Evolutionary conservation across 768 basidiomycete genomes (phyloP).

Genomic region (Cantharellus anzutake): DNA sequence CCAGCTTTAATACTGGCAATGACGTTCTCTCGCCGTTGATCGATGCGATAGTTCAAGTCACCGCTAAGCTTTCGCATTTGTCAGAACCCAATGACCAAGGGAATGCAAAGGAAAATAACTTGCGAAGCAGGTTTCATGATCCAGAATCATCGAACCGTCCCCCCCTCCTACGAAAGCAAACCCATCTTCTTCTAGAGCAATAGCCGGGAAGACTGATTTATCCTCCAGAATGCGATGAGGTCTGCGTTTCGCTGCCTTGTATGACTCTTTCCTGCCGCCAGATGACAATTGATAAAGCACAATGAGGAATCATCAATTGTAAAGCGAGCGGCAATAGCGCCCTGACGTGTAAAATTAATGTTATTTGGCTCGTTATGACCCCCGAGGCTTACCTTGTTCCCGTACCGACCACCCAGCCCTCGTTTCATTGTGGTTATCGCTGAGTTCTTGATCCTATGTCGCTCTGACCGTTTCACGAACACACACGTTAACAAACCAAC

Average conservation of each 20-base stretch:
- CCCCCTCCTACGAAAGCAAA: constrained; percentile 74
- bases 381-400: constrained; percentile 59
- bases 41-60: constrained; percentile 95
- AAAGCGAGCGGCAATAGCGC: constrained; percentile 77
- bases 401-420: constrained; percentile 83
- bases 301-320: constrained; percentile 82
- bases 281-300: constrained; percentile 92
- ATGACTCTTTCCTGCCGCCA: constrained; percentile 85
- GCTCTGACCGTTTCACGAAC: constrained; percentile 58
- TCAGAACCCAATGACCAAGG: constrained; percentile 1
- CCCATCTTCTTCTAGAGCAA: constrained; percentile 26
- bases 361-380: not conserved
- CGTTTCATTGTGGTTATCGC: constrained; percentile 74
- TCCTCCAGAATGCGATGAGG: constrained; percentile 73
- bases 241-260: constrained; percentile 73
- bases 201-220: constrained; percentile 39
- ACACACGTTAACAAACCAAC: constrained; percentile 67
- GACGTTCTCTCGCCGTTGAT: constrained; percentile 73
- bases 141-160: constrained; percentile 79
- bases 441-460: constrained; percentile 37
- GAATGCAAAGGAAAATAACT: constrained; percentile 15
- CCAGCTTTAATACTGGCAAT: constrained; percentile 46
- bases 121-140: constrained; percentile 89
- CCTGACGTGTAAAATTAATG: constrained; percentile 26
- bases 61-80: constrained; percentile 45